Percentiles rank a stretch among this genome's conserved stretches.
Conservation (phyloP, 2,329 filamentous ascomycete species). For the Pestalotiopsis fici region DNA sequence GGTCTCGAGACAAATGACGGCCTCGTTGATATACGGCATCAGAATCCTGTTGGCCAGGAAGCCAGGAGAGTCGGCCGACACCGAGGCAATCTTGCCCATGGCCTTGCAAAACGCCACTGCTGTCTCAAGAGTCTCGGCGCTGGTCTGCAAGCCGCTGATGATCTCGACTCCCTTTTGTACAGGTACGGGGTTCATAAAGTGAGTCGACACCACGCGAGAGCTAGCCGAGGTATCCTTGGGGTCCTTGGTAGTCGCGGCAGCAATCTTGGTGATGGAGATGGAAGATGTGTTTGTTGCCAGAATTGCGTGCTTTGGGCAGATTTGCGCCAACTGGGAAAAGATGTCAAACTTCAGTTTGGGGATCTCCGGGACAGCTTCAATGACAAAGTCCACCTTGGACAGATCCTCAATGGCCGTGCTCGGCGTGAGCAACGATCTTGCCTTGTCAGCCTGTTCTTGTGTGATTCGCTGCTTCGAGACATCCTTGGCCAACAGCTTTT, state of each 20-base stretch:
- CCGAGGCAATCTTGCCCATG: constrained; percentile 91
- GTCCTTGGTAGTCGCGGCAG: constrained; percentile 78
- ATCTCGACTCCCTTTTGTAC: constrained; percentile 98
- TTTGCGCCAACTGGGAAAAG: constrained; percentile 78
- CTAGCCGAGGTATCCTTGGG: constrained; percentile 79
- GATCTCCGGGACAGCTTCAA: constrained; percentile 96
- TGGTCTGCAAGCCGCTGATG: constrained; percentile 92
- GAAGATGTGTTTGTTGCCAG: constrained; percentile 98
- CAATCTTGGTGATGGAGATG: constrained; percentile 95
- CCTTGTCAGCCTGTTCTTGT: constrained; percentile 74
- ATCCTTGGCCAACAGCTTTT: constrained; percentile 92
- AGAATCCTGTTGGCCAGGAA: constrained; percentile 96
- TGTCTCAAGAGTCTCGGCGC: constrained; percentile 75
- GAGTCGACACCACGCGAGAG: constrained; percentile 88
- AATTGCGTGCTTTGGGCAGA: constrained; percentile 83
- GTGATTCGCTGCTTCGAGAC: constrained; percentile 85
- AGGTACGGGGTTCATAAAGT: constrained; percentile 99
- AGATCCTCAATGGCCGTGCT: constrained; percentile 77
- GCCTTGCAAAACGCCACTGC: constrained; percentile 83
- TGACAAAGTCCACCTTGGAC: constrained; percentile 88
- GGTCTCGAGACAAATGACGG: constrained; percentile 89
- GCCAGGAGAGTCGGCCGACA: constrained; percentile 86
- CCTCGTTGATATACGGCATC: constrained; percentile 99
- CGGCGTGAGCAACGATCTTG: constrained; percentile 68
- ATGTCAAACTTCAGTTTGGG: constrained; percentile 84